Evolutionary conservation across 139 green algal species (phyloP).

Genomic region (Nannochloris sp.): DNA sequence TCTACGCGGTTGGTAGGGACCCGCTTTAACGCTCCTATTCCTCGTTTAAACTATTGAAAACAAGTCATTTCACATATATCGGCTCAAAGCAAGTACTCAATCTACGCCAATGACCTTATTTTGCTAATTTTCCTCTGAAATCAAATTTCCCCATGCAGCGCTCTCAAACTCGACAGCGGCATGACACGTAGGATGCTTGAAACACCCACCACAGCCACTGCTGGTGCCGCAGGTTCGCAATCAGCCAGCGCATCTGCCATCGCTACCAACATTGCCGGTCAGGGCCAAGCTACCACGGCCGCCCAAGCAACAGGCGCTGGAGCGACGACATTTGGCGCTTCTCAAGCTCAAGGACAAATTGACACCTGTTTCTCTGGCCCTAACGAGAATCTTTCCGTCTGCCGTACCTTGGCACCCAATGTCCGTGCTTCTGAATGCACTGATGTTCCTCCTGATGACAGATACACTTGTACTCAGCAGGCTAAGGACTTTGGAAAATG

Average conservation of each 20-base stretch:
- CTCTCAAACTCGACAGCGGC: too few relatives aligned
- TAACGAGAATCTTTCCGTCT: neutral
- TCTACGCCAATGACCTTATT: too few relatives aligned
- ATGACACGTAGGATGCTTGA: too few relatives aligned
- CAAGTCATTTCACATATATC: too few relatives aligned
- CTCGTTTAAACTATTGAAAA: too few relatives aligned
- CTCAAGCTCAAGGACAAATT: conserved; percentile 4
- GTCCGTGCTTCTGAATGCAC: conserved; percentile 13
- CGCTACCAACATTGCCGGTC: neutral
- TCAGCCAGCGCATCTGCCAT: neutral
- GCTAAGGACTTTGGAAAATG: conserved; percentile 19
- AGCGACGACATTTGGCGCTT: neutral
- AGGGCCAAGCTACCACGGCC: neutral
- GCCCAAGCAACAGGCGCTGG: conserved; percentile 4
- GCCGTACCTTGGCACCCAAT: conserved; percentile 10
- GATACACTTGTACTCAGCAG: conserved; percentile 19
- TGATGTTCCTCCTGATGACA: conserved; percentile 6
- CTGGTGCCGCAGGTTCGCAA: neutral
- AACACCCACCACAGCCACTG: conserved; percentile 4
- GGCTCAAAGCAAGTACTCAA: too few relatives aligned
- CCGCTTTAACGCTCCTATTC: too few relatives aligned
- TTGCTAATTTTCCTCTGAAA: too few relatives aligned
- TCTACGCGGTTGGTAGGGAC: too few relatives aligned
- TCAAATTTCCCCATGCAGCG: too few relatives aligned
- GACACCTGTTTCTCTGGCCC: conserved; percentile 12